phyloP scores from a whole-genome alignment of 2,329 filamentous ascomycete species.

The Xylaria sp. region DNA sequence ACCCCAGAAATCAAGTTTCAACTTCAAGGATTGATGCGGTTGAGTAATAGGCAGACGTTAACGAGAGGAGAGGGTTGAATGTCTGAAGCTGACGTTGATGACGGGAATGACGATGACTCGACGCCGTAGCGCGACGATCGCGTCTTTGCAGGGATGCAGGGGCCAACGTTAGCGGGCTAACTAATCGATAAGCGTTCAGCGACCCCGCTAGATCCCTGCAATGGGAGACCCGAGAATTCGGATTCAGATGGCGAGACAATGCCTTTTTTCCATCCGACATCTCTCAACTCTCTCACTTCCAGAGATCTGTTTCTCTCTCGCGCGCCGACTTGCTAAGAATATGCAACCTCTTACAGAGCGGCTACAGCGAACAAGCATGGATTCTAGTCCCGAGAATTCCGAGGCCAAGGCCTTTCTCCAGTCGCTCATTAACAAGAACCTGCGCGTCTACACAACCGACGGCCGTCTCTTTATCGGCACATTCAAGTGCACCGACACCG shows the following conservation, averaged over 20 bases:
- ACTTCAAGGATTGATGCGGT: background rate
- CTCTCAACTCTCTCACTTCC: background rate
- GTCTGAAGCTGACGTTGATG: constrained; percentile 3
- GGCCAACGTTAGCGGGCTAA: background rate
- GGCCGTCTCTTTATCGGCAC: constrained; percentile 85
- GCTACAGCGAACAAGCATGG: constrained; percentile 18
- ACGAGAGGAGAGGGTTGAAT: constrained; percentile 4
- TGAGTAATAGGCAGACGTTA: background rate
- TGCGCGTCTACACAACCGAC: constrained; percentile 81
- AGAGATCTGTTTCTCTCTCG: too few relatives aligned
- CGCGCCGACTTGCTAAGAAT: constrained; percentile 1
- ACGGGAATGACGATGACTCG: constrained; percentile 27
- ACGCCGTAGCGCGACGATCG: constrained; percentile 20
- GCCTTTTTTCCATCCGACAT: background rate
- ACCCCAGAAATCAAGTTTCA: background rate
- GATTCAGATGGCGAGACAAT: background rate
- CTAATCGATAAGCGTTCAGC: constrained; percentile 21
- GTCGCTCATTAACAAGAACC: constrained; percentile 74
- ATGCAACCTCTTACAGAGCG: constrained; percentile 20
- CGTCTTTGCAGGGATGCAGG: constrained; percentile 7
- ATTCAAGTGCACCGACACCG: constrained; percentile 94
- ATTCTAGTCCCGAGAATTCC: constrained; percentile 44
- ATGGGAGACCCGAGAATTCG: too few relatives aligned
- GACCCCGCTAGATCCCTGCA: background rate
- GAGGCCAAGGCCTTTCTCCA: constrained; percentile 60